Evolutionary conservation across 2,329 filamentous ascomycete genomes (phyloP), one percentile per base, ranked within the genome.

Genomic region (Cytospora piceae): DNA sequence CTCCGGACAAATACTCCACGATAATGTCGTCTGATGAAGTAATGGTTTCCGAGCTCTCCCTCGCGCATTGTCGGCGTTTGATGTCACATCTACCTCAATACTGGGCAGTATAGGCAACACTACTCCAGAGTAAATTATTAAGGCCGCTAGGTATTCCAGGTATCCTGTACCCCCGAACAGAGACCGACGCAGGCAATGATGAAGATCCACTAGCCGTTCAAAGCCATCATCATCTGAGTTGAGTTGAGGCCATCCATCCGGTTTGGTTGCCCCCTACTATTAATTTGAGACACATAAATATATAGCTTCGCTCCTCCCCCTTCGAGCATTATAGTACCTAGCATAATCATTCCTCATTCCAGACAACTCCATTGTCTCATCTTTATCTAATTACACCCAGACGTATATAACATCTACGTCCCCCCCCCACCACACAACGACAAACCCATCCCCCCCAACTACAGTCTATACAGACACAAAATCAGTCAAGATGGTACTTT

Each of bases 401-500:
- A 67, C 17, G 14, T 32, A 51, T 59, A 68, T 66, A 68, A 68
- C 9, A 63, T n/a, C 32, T 46, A 32, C 49, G n/a, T 22, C 27
- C 17, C 52, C n/a, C 6, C 15, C n/a, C 11, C 12, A 1, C 3
- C 20, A 15, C 12, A 15, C 61, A 56, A 56, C 32, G 46, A 39
- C 22, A 29, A n/a, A 15, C n/a, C 31, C 27, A 7, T 15, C n/a
- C 39, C 29, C 11, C 20, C 42, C 55, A 31, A 39, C 17, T 27
- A 24, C 17, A 55, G 27, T 59, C 49, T 31, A 51, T 0, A 56
- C 54, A 65, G 31, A 20, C 34, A 51, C 29, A 39, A 11, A 61
- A 66, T 53, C 54, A 54, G 64, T 66, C 68, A 71, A 71, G 65
- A 71, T 71, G 70, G 70, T 71, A 71, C 59, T 68, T 63, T 55